Evolutionary conservation across 2,329 filamentous ascomycete species (phyloP), one percentile per base, ranked within the genome.

Genomic region (Fusarium burgessii): DNA sequence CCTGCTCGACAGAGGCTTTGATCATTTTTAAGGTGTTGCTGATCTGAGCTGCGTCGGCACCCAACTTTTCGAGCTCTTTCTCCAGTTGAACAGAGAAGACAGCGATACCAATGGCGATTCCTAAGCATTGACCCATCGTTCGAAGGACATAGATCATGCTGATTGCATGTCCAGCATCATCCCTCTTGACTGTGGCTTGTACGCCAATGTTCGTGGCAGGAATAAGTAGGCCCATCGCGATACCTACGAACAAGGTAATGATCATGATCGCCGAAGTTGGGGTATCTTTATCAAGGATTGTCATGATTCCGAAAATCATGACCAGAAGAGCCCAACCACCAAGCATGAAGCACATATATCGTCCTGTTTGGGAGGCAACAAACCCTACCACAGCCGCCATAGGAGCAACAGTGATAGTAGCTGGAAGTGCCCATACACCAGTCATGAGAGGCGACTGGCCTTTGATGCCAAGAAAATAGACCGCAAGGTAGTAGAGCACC

Each of bases 151-250:
- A 70, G 33, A 76, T 70, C 75, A 78, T 75, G 43, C 68, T 70
- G 20, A 75, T 69, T n/a, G 74, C 73, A 46, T 76, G 73, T 4
- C 71, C 74, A 38, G 66, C 67, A 13, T 76, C 71, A 10, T 33
- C 52, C n/a, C 65, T 59, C 12, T 49, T 36, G 10, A 70, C 72
- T 7, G 70, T 76, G 11, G 90, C 90, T 78, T 93, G 91, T 27
- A 92, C 86, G 3, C 88, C 86, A 36, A 91, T 86, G 0, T 83
- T 84, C 80, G 91, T 87, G n/a, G 86, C 83, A 0, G 91, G 87
- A 78, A 92, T 91, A 9, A 93, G 81, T 58, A 92, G 84, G 4
- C 91, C 91, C 5, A 88, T 85, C 17, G 90, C 90, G 7, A 91
- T 57, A 1, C 90, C 90, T 15, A 87, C 80, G 20, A 89, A 82